phyloP scores from a whole-genome alignment of 2,329 filamentous ascomycete genomes.

The Fusarium sp. region DNA sequence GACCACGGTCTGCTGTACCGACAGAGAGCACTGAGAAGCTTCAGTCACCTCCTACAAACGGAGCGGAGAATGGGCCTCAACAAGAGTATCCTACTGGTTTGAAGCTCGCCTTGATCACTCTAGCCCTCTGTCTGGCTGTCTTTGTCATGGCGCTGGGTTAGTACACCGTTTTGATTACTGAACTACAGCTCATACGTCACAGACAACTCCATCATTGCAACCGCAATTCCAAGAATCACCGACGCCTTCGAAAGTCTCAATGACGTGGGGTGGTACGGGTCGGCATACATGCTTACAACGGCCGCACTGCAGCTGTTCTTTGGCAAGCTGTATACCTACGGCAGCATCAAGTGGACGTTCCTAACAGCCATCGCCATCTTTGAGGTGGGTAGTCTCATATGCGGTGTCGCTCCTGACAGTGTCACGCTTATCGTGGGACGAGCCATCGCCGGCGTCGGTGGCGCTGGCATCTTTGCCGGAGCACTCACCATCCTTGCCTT shows the following conservation, averaged over 20 bases:
- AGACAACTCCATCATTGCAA: conserved; percentile 59
- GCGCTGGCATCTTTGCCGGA: conserved; percentile 63
- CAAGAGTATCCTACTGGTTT: conserved; percentile 44
- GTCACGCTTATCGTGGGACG: conserved; percentile 54
- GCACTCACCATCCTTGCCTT: conserved; percentile 58
- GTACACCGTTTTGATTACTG: background rate
- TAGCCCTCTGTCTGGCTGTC: conserved; percentile 56
- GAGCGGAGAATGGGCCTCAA: conserved; percentile 2
- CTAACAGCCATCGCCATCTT: conserved; percentile 57
- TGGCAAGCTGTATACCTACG: conserved; percentile 62
- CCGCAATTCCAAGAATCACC: conserved; percentile 60
- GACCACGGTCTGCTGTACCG: conserved; percentile 34
- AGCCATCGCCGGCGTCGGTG: conserved; percentile 56
- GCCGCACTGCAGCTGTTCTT: conserved; percentile 57
- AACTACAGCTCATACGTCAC: conserved; percentile 12
- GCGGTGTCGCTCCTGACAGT: conserved; percentile 52
- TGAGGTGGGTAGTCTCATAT: conserved; percentile 60
- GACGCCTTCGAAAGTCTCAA: conserved; percentile 59
- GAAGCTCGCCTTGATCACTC: conserved; percentile 53
- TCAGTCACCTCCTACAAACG: conserved; percentile 3
- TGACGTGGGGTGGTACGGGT: conserved; percentile 66
- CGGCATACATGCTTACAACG: conserved; percentile 58
- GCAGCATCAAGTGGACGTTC: conserved; percentile 58
- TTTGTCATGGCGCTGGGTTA: conserved; percentile 58
- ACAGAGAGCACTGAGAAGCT: conserved; percentile 51